Percentiles rank a stretch among this genome's conserved stretches.
Evolutionary conservation across 2,329 filamentous ascomycete genomes (phyloP).

Genomic region (Ceratocystis destructans): DNA sequence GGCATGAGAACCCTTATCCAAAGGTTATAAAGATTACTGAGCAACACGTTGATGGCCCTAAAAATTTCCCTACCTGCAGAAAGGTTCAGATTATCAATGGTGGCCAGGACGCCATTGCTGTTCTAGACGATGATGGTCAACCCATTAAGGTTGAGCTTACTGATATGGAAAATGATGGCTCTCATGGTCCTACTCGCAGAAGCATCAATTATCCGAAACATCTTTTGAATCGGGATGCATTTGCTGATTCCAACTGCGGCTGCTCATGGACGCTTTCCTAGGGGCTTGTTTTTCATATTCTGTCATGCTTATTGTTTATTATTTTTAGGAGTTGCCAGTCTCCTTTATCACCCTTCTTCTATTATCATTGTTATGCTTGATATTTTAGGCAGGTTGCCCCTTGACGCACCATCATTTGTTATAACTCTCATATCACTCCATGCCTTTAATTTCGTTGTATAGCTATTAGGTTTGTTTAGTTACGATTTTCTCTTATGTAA

Average conservation of each 20-base stretch:
- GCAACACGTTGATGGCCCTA: constrained; percentile 30
- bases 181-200: constrained; percentile 1
- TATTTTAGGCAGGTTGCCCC: neutral
- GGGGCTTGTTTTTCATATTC: constrained; percentile 1
- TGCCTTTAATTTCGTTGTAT: too few species aligned
- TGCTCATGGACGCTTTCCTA: constrained; percentile 17
- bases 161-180: constrained; percentile 25
- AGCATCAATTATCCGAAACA: neutral
- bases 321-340: constrained; percentile 18
- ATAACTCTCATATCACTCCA: too few species aligned
- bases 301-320: neutral
- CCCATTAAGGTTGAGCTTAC: constrained; percentile 32
- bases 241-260: constrained; percentile 2
- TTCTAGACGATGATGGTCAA: constrained; percentile 29
- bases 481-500: too few species aligned
- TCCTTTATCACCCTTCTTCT: neutral
- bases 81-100: constrained; percentile 32
- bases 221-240: neutral
- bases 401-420: neutral
- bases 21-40: constrained; percentile 43
- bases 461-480: too few species aligned
- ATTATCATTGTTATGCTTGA: neutral
- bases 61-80: constrained; percentile 31
- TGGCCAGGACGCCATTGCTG: constrained; percentile 27
- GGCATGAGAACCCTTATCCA: constrained; percentile 30